Conservation (phyloP, 345 rosid genomes). For the Lepidium didymum region DNA sequence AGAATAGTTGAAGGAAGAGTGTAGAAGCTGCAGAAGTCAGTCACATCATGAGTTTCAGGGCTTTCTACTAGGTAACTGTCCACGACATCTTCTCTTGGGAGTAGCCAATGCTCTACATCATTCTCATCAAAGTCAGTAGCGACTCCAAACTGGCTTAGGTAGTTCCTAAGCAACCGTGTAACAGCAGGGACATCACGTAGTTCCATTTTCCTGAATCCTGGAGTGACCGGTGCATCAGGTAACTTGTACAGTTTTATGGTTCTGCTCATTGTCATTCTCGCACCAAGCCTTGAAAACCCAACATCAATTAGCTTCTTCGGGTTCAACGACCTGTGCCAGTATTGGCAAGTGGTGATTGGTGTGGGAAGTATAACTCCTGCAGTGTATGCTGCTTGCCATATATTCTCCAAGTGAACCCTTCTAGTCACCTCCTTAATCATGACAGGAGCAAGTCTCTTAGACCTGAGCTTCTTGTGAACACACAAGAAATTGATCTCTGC, state of each 20-base stretch:
- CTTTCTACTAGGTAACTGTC: slow-evolving; percentile 85
- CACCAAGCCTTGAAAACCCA: slow-evolving; percentile 86
- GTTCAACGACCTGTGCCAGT: slow-evolving; percentile 96
- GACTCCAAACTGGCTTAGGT: slow-evolving; percentile 64
- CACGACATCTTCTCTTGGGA: slow-evolving; percentile 66
- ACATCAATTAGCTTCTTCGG: slow-evolving; percentile 96
- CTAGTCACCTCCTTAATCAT: slow-evolving; percentile 96
- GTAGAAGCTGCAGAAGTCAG: slow-evolving; percentile 95
- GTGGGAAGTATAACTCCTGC: slow-evolving; percentile 95
- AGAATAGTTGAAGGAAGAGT: slow-evolving; percentile 92
- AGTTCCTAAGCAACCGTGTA: slow-evolving; percentile 63
- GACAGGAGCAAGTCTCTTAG: slow-evolving; percentile 92
- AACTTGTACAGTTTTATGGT: slow-evolving; percentile 83
- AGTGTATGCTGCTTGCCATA: slow-evolving; percentile 95
- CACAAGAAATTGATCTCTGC: slow-evolving; percentile 95
- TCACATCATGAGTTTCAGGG: slow-evolving; percentile 75
- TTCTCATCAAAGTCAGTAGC: slow-evolving; percentile 83
- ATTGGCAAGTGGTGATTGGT: slow-evolving; percentile 80
- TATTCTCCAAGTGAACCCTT: slow-evolving; percentile 85
- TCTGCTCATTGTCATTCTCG: slow-evolving; percentile 96
- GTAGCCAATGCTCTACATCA: slow-evolving; percentile 94
- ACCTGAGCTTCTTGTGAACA: slow-evolving; percentile 91
- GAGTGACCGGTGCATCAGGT: slow-evolving; percentile 66
- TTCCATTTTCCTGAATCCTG: slow-evolving; percentile 90
- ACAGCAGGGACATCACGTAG: slow-evolving; percentile 82